Evolutionary conservation across 495 filamentous ascomycete species (phyloP).

Genomic region (Cercophora scortea): DNA sequence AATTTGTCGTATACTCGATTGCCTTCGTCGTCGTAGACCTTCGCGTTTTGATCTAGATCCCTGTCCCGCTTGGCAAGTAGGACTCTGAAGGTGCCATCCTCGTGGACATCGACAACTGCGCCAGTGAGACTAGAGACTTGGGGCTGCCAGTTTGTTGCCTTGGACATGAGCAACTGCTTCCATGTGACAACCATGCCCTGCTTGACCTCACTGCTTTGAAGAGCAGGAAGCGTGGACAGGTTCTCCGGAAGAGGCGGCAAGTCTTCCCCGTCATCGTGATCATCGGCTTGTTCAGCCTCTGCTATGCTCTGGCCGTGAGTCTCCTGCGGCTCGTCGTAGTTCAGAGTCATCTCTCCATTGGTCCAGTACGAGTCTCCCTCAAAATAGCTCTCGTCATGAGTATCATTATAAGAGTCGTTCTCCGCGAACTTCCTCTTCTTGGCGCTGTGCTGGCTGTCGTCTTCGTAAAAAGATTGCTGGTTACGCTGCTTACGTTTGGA

Average conservation of each 20-base stretch:
- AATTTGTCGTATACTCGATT: conserved; percentile 41
- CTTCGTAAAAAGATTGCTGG: conserved; percentile 26
- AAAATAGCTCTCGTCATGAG: conserved; percentile 12
- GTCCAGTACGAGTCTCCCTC: conserved; percentile 10
- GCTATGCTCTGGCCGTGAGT: conserved; percentile 21
- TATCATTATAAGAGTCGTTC: conserved; percentile 20
- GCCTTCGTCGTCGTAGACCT: conserved; percentile 34
- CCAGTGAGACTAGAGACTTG: conserved; percentile 61
- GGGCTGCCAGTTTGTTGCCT: conserved; percentile 71
- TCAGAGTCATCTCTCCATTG: conserved; percentile 31
- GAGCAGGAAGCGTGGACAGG: conserved; percentile 41
- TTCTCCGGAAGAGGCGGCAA: conserved; percentile 63
- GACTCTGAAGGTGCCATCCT: conserved; percentile 43
- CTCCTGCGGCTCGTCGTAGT: conserved; percentile 45
- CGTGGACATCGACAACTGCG: conserved; percentile 44
- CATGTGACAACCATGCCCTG: conserved; percentile 70
- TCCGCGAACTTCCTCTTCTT: conserved; percentile 42
- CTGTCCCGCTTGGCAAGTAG: conserved; percentile 65
- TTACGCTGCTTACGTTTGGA: conserved; percentile 34
- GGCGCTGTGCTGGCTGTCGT: conserved; percentile 21
- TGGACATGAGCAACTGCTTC: conserved; percentile 66
- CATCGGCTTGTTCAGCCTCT: conserved; percentile 20
- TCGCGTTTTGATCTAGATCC: conserved; percentile 38
- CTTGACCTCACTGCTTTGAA: conserved; percentile 46
- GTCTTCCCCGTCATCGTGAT: conserved; percentile 42